A percentile compares a stretch with the other conserved stretches of the same genome.
These are phyloP conservation scores for Trichomonas vaginalis DNA, from an alignment of 208 protist species.

Conservation along the genomic window DNA sequence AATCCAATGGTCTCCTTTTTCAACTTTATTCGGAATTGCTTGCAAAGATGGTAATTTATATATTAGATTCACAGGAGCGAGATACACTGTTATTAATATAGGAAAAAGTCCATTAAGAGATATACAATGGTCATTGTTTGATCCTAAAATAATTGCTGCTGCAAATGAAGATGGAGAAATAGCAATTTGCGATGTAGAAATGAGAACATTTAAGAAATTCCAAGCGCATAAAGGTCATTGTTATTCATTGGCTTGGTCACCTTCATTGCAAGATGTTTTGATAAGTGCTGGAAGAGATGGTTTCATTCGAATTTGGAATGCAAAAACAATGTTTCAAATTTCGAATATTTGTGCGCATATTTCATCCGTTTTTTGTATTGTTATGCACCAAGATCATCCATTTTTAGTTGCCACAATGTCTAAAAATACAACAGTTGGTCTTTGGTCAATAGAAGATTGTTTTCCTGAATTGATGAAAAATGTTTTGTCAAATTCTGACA, in stretches of 20 bases:
- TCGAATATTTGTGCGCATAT: background rate
- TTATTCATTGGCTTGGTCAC: background rate
- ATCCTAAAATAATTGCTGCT: background rate
- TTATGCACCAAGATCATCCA: background rate
- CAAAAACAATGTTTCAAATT: background rate
- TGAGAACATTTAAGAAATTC: background rate
- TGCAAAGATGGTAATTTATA: background rate
- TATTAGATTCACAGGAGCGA: background rate
- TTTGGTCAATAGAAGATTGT: background rate
- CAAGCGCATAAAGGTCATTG: background rate
- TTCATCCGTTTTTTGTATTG: background rate
- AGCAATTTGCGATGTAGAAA: background rate
- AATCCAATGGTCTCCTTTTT: background rate
- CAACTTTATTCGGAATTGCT: background rate
- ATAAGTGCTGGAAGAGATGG: background rate
- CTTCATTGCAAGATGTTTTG: background rate
- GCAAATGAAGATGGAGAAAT: background rate
- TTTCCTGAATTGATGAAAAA: background rate
- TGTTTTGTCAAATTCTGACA: background rate
- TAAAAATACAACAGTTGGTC: background rate
- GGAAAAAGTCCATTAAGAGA: background rate
- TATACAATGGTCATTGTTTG: background rate
- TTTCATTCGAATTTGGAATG: background rate
- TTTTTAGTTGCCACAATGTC: background rate
- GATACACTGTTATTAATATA: background rate